Percentiles rank a stretch among this genome's conserved stretches.
These are phyloP conservation scores for Psilocybe cyanescens DNA, from an alignment of 768 basidiomycete genomes.

Conservation along the genomic window DNA sequence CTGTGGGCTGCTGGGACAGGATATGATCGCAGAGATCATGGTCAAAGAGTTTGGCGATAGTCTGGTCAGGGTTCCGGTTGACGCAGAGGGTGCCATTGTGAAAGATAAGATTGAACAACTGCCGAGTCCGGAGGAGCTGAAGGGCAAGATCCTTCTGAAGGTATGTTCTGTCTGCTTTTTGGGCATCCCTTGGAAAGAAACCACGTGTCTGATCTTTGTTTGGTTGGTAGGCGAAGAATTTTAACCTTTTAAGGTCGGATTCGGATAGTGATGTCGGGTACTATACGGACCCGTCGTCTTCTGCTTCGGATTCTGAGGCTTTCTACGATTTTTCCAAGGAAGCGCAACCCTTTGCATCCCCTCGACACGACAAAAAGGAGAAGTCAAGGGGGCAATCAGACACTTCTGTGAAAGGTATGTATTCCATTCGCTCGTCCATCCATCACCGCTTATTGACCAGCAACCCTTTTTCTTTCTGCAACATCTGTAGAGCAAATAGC, in stretches of 20 bases:
- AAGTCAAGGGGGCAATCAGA: constrained; percentile 27
- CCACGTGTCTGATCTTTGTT: neutral
- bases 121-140: constrained; percentile 90
- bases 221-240: constrained; percentile 69
- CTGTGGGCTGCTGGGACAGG: constrained; percentile 66
- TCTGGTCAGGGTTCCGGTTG: constrained; percentile 35
- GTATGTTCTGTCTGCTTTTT: constrained; percentile 27
- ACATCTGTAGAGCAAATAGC: constrained; percentile 29
- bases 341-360: neutral
- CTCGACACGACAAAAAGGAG: neutral
- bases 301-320: constrained; percentile 43
- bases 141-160: constrained; percentile 83
- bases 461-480: neutral
- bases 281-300: constrained; percentile 29
- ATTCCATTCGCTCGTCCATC: neutral
- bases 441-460: neutral
- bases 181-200: neutral
- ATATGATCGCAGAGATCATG: constrained; percentile 52
- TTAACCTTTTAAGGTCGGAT: constrained; percentile 46
- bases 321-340: constrained; percentile 25
- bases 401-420: constrained; percentile 34
- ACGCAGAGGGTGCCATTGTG: constrained; percentile 40
- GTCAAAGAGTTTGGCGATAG: constrained; percentile 48
- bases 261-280: constrained; percentile 27
- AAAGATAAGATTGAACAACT: constrained; percentile 49